Evolutionary conservation across 108 stramenopile genomes (phyloP), one percentile per base, ranked within the genome.

Genomic region (Cyclotella cryptica): DNA sequence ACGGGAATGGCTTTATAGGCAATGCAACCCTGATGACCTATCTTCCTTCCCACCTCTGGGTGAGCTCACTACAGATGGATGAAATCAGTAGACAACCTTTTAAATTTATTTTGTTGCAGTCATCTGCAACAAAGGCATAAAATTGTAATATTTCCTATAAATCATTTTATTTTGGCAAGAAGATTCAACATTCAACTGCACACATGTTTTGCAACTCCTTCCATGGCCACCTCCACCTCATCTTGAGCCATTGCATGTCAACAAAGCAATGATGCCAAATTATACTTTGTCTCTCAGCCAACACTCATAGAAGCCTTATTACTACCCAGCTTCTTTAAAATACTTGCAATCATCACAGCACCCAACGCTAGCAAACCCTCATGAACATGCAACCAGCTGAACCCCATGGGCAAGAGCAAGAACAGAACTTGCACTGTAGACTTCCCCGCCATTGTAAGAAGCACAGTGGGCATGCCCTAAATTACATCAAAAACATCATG

Each of bases 371-470:
- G 77, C 17, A 84, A 61, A 15, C 88, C 84, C 10, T 89, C 91
- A 59, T 84, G 51, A 30, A 90, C 88, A 72, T 89, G 89, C 19
- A 81, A 60, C 80, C 81, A 84, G 49, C 83, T 80, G 71, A 88
- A 86, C 58, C 87, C 86, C 80, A 89, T 91, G n/a, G 88, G 90
- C 46, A 91, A 91, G 27, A 91, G 49, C 43, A 91, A 17, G 64
- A 89, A 91, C 45, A 92, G 58, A 26, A 86, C 69, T 24, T 89
- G 85, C 49, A 89, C 88, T 80, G 89, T 87, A 42, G 89, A 84
- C 71, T 92, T 92, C 64, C 90, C 65, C 14, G 83, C 85, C 49
- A 83, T 88, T 10, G 88, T 88, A 22, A 92, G 72, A 22, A 89
- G 51, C 39, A 89, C 89, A 11, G 89, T 81, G 9, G 83, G 74